Percentiles rank a stretch among this genome's conserved stretches.
These are phyloP conservation scores for Globomyces pollinis-pini DNA, from an alignment of 192 early-diverging fungal genomes.

Conservation along the genomic window DNA sequence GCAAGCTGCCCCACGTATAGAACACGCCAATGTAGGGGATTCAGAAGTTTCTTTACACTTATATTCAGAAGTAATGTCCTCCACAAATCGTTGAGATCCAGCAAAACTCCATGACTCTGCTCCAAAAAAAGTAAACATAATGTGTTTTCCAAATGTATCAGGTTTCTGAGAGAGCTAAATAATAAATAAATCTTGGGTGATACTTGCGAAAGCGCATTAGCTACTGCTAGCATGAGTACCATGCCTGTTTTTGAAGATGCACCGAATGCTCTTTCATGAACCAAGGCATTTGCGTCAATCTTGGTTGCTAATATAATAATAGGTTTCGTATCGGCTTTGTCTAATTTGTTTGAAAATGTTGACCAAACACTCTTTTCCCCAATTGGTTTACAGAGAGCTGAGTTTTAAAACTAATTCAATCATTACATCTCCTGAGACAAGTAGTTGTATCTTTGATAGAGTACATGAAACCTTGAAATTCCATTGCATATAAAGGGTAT, in stretches of 20 bases:
- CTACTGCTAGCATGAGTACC: conserved; percentile 57
- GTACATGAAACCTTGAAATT: conserved; percentile 67
- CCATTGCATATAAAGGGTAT: conserved; percentile 45
- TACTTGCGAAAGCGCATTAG: conserved; percentile 64
- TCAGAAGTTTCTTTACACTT: conserved; percentile 42
- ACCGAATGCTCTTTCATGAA: conserved; percentile 57
- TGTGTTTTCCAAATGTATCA: conserved; percentile 49
- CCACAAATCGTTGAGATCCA: conserved; percentile 75
- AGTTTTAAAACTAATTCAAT: conserved; percentile 15
- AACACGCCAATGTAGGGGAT: conserved; percentile 22
- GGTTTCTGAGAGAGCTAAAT: too few relatives aligned
- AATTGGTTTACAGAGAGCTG: conserved; percentile 56
- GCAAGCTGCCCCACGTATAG: conserved; percentile 39
- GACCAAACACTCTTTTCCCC: conserved; percentile 64
- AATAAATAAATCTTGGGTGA: conserved; percentile 2
- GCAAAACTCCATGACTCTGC: conserved; percentile 67
- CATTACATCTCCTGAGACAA: conserved; percentile 60
- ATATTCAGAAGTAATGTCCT: conserved; percentile 55
- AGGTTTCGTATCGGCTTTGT: conserved; percentile 47
- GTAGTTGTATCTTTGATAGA: conserved; percentile 55
- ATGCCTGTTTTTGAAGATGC: conserved; percentile 50
- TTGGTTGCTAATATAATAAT: conserved; percentile 60
- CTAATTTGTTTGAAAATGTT: conserved; percentile 49
- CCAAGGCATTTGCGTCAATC: conserved; percentile 57
- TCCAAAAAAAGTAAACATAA: conserved; percentile 68